A percentile compares a stretch with the other conserved stretches of the same genome.
Evolutionary conservation across 2,329 filamentous ascomycete genomes (phyloP).

Genomic region (Fusarium compactum): DNA sequence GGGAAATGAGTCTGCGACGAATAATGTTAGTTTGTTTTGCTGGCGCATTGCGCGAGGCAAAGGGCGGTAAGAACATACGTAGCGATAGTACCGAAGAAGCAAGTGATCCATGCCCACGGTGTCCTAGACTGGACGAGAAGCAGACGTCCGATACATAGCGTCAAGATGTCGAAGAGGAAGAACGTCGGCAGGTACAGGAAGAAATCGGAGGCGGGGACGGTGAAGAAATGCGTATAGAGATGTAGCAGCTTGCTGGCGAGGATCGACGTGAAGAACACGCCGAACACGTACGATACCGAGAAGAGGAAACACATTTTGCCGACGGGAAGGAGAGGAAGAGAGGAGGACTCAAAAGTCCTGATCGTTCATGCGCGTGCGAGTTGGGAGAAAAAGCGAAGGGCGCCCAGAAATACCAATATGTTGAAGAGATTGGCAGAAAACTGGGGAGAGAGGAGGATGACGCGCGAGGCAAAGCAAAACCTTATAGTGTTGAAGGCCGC

Average conservation of each 20-base stretch:
- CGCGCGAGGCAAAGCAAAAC: slow-evolving; percentile 5
- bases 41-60: neutral
- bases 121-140: slow-evolving; percentile 43
- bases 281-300: slow-evolving; percentile 47
- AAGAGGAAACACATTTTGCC: slow-evolving; percentile 41
- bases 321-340: neutral
- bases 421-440: slow-evolving; percentile 26
- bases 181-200: slow-evolving; percentile 51
- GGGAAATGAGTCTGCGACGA: slow-evolving; percentile 42
- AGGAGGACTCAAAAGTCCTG: neutral
- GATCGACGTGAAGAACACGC: slow-evolving; percentile 48
- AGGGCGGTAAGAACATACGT: slow-evolving; percentile 41
- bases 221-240: slow-evolving; percentile 45
- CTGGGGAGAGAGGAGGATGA: neutral
- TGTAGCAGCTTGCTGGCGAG: slow-evolving; percentile 48
- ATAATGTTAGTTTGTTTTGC: slow-evolving; percentile 16
- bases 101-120: slow-evolving; percentile 37
- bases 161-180: slow-evolving; percentile 47
- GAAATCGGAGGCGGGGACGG: slow-evolving; percentile 46
- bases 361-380: neutral
- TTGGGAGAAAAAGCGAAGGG: neutral
- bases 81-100: slow-evolving; percentile 39
- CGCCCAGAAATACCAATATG: slow-evolving; percentile 4
- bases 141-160: slow-evolving; percentile 44
- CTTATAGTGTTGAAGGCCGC: neutral